Evolutionary conservation across 2,329 filamentous ascomycete species (phyloP), one percentile per base, ranked within the genome.

Genomic region (Aureobasidium sp.): DNA sequence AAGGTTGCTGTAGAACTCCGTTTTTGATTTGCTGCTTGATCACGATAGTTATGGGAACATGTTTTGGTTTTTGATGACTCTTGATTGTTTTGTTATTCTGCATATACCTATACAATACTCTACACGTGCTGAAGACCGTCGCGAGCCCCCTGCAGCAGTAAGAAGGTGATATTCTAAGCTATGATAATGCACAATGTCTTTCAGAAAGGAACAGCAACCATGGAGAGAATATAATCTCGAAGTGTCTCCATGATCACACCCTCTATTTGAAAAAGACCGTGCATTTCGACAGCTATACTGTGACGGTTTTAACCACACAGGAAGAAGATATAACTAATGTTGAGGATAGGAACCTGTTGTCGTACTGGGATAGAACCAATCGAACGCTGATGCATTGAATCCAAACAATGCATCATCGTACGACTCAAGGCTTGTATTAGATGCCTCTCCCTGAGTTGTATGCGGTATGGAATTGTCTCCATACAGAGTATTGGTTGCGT

Each of bases 371-470:
- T 57, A 57, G 4, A 45, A 34, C 41, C 54, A 64, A 30, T 66
- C 64, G 29, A 64, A 66, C 32, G 65, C 64, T 2, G 70, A 71
- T 10, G 70, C 69, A 63, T 73, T 72, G 48, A 73, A 72, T 1
- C 71, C 70, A 62, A 73, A 73, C 29, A 73, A 58, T 64, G 69
- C 68, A 62, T 73, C 69, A 52, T 72, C 70, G 45, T 67, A 69
- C 10, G 50, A 27, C 11, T 54, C 37, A 13, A 65, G 44, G 7
- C 32, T 47, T 7, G 59, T 61, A 41, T 55, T 37, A 16, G 39
- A 29, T 27, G 63, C 52, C 55, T 59, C 52, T 63, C 50, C 62
- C 45, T 39, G 45, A 21, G 15, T 39, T 2, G 44, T n/a, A 5
- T 29, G 39, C 8, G 10, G n/a, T 4, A 44, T 45, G n/a, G 36